Evolutionary conservation across 2,329 filamentous ascomycete species (phyloP).

Genomic region (Sporothrix phasma): DNA sequence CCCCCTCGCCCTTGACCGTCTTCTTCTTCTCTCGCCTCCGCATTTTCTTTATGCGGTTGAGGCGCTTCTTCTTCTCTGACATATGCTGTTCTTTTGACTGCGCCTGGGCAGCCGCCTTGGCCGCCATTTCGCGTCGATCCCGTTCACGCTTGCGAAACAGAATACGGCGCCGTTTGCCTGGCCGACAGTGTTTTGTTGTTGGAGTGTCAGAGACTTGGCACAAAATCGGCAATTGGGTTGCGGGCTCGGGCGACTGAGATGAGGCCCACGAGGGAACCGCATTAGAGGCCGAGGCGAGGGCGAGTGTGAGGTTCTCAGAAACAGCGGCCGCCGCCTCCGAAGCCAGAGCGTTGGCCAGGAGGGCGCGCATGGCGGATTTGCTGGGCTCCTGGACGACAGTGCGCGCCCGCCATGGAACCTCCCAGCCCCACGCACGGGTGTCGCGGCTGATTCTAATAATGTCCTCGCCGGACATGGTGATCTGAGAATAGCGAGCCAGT

Average conservation of each 20-base stretch:
- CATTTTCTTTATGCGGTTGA: conserved; percentile 51
- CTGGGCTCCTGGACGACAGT: conserved; percentile 31
- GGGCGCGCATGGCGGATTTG: conserved; percentile 15
- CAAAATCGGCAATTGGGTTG: neutral
- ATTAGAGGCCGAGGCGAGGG: conserved; percentile 11
- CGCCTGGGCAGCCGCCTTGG: conserved; percentile 30
- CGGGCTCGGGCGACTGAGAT: conserved; percentile 7
- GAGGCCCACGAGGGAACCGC: conserved; percentile 14
- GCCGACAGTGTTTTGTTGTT: conserved; percentile 31
- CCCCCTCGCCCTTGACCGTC: conserved; percentile 20
- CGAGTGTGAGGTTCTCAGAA: neutral
- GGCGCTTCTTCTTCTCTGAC: conserved; percentile 51
- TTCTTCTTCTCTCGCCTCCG: conserved; percentile 48
- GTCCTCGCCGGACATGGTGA: conserved; percentile 44
- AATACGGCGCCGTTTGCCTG: conserved; percentile 51
- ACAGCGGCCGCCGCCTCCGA: neutral
- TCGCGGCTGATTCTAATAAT: conserved; percentile 33
- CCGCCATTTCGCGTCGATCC: conserved; percentile 32
- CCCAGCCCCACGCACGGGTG: conserved; percentile 43
- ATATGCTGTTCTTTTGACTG: conserved; percentile 46
- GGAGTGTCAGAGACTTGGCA: too few species aligned
- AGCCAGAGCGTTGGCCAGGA: conserved; percentile 15
- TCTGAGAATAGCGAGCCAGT: conserved; percentile 32
- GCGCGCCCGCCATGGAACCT: conserved; percentile 49
- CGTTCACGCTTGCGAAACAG: conserved; percentile 37